Evolutionary conservation across 177 flowering plant species (phyloP).

Genomic region (Vitis hybrid): DNA sequence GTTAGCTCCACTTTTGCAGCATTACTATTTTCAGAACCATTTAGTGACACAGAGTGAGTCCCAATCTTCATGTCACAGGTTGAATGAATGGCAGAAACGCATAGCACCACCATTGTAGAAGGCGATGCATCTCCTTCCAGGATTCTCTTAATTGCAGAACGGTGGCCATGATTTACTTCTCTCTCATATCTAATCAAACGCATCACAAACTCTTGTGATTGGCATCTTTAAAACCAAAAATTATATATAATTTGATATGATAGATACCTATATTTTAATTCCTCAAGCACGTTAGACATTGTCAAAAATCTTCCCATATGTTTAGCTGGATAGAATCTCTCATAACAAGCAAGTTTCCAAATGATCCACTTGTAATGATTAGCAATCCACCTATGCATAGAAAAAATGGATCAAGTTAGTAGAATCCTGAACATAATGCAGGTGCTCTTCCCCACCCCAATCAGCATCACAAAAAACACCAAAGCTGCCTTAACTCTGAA

Average conservation of each 20-base stretch:
- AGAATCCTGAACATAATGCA: neutral
- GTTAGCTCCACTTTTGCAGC: conserved; percentile 69
- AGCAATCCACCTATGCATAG: conserved; percentile 69
- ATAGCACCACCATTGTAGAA: conserved; percentile 71
- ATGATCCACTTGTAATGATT: conserved; percentile 98
- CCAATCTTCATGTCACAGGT: conserved; percentile 21
- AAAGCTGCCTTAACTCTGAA: too few relatives aligned
- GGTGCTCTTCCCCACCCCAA: neutral
- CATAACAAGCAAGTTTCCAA: conserved; percentile 96
- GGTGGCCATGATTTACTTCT: conserved; percentile 91
- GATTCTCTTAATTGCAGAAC: conserved; percentile 86
- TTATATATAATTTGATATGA: neutral
- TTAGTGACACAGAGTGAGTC: conserved; percentile 10
- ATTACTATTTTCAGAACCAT: conserved; percentile 19
- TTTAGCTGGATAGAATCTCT: conserved; percentile 63
- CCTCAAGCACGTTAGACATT: conserved; percentile 81
- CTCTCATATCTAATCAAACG: conserved; percentile 72
- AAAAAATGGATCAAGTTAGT: neutral
- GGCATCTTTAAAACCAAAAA: conserved; percentile 2
- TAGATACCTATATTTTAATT: conserved; percentile 80
- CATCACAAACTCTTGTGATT: conserved; percentile 1
- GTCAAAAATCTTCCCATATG: conserved; percentile 56
- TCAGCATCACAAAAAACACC: too few relatives aligned
- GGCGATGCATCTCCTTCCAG: conserved; percentile 86
- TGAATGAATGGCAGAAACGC: conserved; percentile 66